Percentiles rank a stretch among this genome's conserved stretches.
These are phyloP conservation scores for Cordyceps tenuipes DNA, from an alignment of 2,329 filamentous ascomycete species.

Conservation along the genomic window DNA sequence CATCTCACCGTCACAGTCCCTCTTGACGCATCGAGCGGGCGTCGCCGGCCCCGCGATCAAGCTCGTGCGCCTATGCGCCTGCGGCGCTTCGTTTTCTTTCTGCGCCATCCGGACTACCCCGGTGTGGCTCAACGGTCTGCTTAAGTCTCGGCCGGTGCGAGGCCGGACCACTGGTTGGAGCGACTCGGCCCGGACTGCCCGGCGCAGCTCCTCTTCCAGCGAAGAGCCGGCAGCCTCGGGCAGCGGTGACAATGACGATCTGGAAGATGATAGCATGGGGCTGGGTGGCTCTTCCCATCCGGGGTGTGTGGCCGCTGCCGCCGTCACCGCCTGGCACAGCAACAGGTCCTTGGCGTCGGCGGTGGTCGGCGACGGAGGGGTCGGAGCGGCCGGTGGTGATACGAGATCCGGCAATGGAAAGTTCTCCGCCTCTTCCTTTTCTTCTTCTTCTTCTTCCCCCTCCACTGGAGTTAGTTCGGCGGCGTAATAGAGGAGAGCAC, in stretches of 20 bases:
- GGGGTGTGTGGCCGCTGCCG: neutral
- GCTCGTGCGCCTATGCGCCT: neutral
- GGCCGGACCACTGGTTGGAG: no score
- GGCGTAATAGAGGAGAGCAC: neutral
- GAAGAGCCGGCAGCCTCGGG: neutral
- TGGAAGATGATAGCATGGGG: neutral
- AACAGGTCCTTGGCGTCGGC: no score
- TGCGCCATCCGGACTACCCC: neutral
- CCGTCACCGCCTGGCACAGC: neutral
- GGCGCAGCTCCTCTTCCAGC: neutral
- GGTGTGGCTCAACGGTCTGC: neutral
- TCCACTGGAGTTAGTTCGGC: neutral
- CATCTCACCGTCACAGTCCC: neutral
- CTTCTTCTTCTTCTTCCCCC: no score
- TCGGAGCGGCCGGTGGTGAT: neutral
- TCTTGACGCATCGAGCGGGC: neutral
- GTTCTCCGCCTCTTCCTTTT: no score
- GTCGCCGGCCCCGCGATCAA: neutral
- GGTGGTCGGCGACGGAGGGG: no score
- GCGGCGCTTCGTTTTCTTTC: neutral
- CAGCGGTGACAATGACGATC: neutral
- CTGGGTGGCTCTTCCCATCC: neutral
- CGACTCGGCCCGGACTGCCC: no score
- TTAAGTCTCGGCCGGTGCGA: no score
- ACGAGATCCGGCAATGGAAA: neutral